phyloP scores from a whole-genome alignment of 176 grass and related monocot genomes.

The Juncus effusus region DNA sequence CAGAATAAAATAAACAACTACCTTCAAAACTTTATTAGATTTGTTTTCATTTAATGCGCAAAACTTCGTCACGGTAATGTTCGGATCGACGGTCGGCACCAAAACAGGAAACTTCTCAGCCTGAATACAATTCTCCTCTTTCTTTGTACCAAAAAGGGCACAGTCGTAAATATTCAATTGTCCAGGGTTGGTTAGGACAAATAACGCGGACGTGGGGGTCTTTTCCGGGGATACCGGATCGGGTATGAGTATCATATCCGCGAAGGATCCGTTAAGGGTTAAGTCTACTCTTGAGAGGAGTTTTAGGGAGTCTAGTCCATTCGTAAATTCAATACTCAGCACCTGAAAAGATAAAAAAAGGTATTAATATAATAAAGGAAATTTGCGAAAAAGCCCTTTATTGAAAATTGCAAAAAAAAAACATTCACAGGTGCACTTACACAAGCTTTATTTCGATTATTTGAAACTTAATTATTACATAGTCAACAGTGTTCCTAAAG shows the following conservation, averaged over 20 bases:
- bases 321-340: constrained; percentile 64
- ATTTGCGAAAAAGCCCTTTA: neutral
- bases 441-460: too few species aligned
- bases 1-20: constrained; percentile 28
- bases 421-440: too few species aligned
- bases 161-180: constrained; percentile 82
- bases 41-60: constrained; percentile 39
- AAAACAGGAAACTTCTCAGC: constrained; percentile 70
- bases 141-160: constrained; percentile 58
- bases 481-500: too few species aligned
- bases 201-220: constrained; percentile 61
- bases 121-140: constrained; percentile 24
- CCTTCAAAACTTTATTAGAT: constrained; percentile 64
- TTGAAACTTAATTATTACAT: too few species aligned
- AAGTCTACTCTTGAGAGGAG: constrained; percentile 61
- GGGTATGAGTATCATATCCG: constrained; percentile 96
- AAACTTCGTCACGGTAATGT: constrained; percentile 64
- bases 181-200: constrained; percentile 89
- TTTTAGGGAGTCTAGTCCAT: constrained; percentile 71
- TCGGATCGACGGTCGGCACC: constrained; percentile 73
- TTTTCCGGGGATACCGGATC: constrained; percentile 52
- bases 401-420: neutral
- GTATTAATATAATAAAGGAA: too few species aligned
- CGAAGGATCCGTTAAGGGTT: constrained; percentile 84
- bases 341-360: constrained; percentile 38